A percentile compares a stretch with the other conserved stretches of the same genome.
Evolutionary conservation across 768 basidiomycete genomes (phyloP).

Genomic region (Scleroderma citrinum): DNA sequence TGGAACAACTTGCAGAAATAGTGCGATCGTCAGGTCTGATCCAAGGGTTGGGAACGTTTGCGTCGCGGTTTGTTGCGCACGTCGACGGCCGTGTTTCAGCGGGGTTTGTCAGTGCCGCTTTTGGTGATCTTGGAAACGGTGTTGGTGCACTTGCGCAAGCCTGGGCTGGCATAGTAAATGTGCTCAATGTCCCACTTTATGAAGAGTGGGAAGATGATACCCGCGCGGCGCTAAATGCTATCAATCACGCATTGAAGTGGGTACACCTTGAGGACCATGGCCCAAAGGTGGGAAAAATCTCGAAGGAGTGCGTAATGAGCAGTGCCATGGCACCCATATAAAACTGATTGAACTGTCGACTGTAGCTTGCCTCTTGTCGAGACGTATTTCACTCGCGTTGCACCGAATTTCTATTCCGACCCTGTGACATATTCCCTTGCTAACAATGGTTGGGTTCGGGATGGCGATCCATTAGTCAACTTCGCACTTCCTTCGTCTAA

Average conservation of each 20-base stretch:
- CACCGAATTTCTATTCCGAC: constrained; percentile 46
- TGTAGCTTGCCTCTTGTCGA: constrained; percentile 81
- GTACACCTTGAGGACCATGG: constrained; percentile 78
- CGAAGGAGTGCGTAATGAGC: constrained; percentile 48
- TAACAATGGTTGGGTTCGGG: constrained; percentile 99
- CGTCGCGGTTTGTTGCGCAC: constrained; percentile 60
- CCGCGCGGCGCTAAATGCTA: constrained; percentile 63
- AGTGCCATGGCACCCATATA: constrained; percentile 29
- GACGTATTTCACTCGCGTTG: constrained; percentile 84
- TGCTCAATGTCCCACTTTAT: constrained; percentile 86
- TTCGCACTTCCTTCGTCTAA: constrained; percentile 92
- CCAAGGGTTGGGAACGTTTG: constrained; percentile 51
- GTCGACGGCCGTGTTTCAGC: constrained; percentile 65
- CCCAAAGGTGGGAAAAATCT: constrained; percentile 78
- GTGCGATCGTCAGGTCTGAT: constrained; percentile 50
- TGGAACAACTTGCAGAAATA: constrained; percentile 61
- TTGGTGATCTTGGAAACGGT: constrained; percentile 40
- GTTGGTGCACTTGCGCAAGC: constrained; percentile 53
- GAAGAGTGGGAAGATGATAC: constrained; percentile 81
- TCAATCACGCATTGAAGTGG: constrained; percentile 75
- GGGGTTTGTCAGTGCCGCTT: constrained; percentile 68
- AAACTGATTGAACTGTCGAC: constrained; percentile 6
- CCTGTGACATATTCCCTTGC: constrained; percentile 69
- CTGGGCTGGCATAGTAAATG: constrained; percentile 78
- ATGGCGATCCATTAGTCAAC: constrained; percentile 89